Evolutionary conservation across 2,329 filamentous ascomycete genomes (phyloP), one percentile per base, ranked within the genome.

Genomic region (Peltaster fructicola): DNA sequence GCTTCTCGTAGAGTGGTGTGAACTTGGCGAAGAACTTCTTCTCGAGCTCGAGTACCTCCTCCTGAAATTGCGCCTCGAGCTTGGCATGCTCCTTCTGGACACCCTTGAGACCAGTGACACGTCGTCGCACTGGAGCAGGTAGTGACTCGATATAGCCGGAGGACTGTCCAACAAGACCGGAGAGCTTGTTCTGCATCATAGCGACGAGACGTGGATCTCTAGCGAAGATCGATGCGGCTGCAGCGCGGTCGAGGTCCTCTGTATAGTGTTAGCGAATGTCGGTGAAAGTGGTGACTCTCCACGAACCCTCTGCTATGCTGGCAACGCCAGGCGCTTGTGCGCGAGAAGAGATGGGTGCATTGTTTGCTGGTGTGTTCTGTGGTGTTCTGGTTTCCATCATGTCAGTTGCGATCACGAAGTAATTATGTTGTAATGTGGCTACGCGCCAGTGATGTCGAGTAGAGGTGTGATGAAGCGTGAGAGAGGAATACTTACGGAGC

Each of bases 11-110:
- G 24, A 98, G 70, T 32, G 88, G 88, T 27, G 81, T 91, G 61
- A 93, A 98, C 61, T 95, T 95, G 59, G 79, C 80, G 45, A 95
- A 95, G 59, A 92, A 98, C 62, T 93, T 93, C 71, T 98, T 98
- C 68, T 98, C 88, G 14, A 98, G 70, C 56, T 93, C 75, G 30
- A 98, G 68, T 34, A 98, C 84, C 60, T 95, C 90, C 56, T 95
- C 84, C 55, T 98, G 90, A 57, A 98, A 95, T 57, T 93, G 76
- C 26, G 82, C 80, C 65, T 98, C 90, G 43, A 98, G 74, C 62
- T 95, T 93, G 33, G 85, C 80, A 61, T 98, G 88, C 46, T 95
- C 84, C 59, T 93, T 93, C 60, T 98, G 88, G 43, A 98, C 82
- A 41, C 85, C 90, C 63, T 95, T 93, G 35, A 98, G 67, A 40